These are phyloP conservation scores for Aspergillus proliferans DNA, from an alignment of 2,329 filamentous ascomycete species.

Conservation along the genomic window DNA sequence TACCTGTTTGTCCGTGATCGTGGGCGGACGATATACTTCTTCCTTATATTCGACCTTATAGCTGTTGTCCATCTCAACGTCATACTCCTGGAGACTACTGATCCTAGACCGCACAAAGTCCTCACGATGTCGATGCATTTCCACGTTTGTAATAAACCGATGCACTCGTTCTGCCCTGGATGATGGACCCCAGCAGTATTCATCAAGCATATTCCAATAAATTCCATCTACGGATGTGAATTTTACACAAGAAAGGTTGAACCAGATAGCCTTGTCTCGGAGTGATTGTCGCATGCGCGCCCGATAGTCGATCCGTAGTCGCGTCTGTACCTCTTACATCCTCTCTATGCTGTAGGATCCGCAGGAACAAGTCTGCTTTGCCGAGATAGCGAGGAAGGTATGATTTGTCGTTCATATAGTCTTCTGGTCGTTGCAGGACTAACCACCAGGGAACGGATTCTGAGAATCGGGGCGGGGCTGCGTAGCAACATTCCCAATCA, in stretches of 20 bases:
- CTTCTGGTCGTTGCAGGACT: slow-evolving; percentile 4
- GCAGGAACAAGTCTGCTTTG: neutral
- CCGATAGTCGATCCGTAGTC: neutral
- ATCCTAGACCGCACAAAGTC: neutral
- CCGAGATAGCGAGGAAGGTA: neutral
- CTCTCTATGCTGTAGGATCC: no score
- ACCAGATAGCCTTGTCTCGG: neutral
- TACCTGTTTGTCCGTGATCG: no score
- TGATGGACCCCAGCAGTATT: neutral
- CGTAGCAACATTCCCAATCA: slow-evolving; percentile 27
- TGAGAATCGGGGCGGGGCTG: slow-evolving; percentile 13
- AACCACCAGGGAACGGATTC: slow-evolving; percentile 12
- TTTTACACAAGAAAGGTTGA: neutral
- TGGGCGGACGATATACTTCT: neutral
- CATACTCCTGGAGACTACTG: neutral
- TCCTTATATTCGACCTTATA: neutral
- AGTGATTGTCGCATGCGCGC: neutral
- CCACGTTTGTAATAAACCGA: neutral
- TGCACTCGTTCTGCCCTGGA: neutral
- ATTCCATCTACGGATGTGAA: neutral
- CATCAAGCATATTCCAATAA: neutral
- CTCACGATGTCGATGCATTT: neutral
- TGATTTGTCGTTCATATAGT: neutral
- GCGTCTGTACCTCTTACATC: no score
- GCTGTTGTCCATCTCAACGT: neutral